Percentiles rank a stretch among this genome's conserved stretches.
These are phyloP conservation scores for Podaxis sp. DNA, from an alignment of 768 basidiomycete genomes.

Conservation along the genomic window DNA sequence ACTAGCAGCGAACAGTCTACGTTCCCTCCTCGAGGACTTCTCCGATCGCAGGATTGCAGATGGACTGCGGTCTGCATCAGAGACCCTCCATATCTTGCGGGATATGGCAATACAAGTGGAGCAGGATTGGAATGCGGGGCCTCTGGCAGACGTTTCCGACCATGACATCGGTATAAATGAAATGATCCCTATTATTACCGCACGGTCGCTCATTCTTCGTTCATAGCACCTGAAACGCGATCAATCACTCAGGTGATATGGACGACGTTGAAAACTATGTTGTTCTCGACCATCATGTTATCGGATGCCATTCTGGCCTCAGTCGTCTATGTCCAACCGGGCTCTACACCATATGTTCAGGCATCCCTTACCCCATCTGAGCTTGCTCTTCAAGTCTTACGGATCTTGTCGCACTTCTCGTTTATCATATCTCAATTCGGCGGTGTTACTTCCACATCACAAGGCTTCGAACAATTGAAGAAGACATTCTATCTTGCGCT, in stretches of 20 bases:
- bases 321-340: slow-evolving; percentile 50
- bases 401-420: slow-evolving; percentile 63
- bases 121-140: slow-evolving; percentile 44
- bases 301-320: slow-evolving; percentile 59
- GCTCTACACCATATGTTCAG: slow-evolving; percentile 19
- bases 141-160: slow-evolving; percentile 35
- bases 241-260: slow-evolving; percentile 54
- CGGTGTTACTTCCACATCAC: slow-evolving; percentile 56
- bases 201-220: slow-evolving; percentile 10
- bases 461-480: slow-evolving; percentile 71
- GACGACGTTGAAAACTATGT: slow-evolving; percentile 68
- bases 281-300: slow-evolving; percentile 76
- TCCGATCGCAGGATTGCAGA: slow-evolving; percentile 28
- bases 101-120: slow-evolving; percentile 45
- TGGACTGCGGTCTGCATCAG: slow-evolving; percentile 29
- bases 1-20: slow-evolving; percentile 33
- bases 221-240: slow-evolving; percentile 42
- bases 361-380: slow-evolving; percentile 35
- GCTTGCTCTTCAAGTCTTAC: slow-evolving; percentile 55
- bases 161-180: slow-evolving; percentile 30
- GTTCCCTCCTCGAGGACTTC: slow-evolving; percentile 34
- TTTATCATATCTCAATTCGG: slow-evolving; percentile 83
- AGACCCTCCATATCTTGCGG: slow-evolving; percentile 31
- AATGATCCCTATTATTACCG: slow-evolving; percentile 4
- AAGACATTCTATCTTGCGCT: slow-evolving; percentile 75